A percentile compares a stretch with the other conserved stretches of the same genome.
phyloP scores from a whole-genome alignment of 2,329 filamentous ascomycete genomes.

The Fusarium protoensiforme region DNA sequence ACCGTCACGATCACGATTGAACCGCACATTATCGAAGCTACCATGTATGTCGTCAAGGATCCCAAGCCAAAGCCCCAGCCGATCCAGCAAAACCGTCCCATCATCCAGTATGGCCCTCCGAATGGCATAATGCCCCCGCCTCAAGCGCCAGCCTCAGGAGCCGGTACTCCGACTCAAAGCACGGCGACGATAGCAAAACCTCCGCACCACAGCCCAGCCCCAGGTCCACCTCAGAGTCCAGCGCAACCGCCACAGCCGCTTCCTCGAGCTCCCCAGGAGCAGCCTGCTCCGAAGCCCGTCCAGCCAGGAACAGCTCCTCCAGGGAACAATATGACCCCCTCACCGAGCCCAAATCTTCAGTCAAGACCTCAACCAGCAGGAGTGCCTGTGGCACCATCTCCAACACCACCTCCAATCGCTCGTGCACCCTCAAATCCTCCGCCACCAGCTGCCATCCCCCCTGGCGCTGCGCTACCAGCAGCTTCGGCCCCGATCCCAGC shows the following conservation, averaged over 20 bases:
- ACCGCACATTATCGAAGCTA: slow-evolving; percentile 82
- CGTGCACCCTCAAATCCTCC: slow-evolving; percentile 38
- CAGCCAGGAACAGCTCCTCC: slow-evolving; percentile 29
- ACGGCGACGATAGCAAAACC: slow-evolving; percentile 29
- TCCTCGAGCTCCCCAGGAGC: slow-evolving; percentile 25
- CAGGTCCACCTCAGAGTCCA: slow-evolving; percentile 27
- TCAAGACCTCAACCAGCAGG: slow-evolving; percentile 25
- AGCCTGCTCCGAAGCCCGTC: slow-evolving; percentile 13
- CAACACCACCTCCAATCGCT: slow-evolving; percentile 33
- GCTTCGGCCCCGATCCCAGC: slow-evolving; percentile 39
- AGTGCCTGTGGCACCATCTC: slow-evolving; percentile 31
- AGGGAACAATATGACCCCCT: slow-evolving; percentile 22
- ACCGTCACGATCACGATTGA: slow-evolving; percentile 80
- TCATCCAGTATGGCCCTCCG: slow-evolving; percentile 74
- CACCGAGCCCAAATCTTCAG: slow-evolving; percentile 33
- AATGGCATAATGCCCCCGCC: slow-evolving; percentile 70
- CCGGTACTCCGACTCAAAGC: slow-evolving; percentile 36
- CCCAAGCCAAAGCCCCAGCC: slow-evolving; percentile 60
- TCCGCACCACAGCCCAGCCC: slow-evolving; percentile 33
- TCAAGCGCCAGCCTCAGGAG: slow-evolving; percentile 48
- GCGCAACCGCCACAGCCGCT: slow-evolving; percentile 29
- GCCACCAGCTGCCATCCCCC: slow-evolving; percentile 5
- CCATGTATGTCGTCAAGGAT: slow-evolving; percentile 78
- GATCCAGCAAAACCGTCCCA: slow-evolving; percentile 57
- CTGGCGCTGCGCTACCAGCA: slow-evolving; percentile 29